These are phyloP conservation scores for Podila verticillata DNA, from an alignment of 192 early-diverging fungal genomes.

Conservation along the genomic window DNA sequence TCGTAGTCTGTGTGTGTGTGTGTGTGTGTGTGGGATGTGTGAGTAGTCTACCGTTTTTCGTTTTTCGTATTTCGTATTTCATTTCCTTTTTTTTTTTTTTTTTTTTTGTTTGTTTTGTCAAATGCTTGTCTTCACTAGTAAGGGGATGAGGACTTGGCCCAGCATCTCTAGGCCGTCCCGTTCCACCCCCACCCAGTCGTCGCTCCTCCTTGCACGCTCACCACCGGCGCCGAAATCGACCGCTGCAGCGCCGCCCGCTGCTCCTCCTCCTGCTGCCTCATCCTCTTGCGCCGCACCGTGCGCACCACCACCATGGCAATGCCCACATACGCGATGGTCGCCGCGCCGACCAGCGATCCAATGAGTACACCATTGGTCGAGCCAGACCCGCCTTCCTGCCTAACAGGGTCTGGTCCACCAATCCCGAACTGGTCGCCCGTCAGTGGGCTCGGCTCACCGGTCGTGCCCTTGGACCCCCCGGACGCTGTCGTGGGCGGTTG, in stretches of 20 bases:
- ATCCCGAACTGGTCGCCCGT: conserved; percentile 3
- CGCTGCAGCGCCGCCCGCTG: conserved; percentile 1
- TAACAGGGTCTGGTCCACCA: background rate
- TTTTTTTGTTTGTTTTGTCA: no score
- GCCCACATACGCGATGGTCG: conserved; percentile 30
- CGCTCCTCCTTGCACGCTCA: conserved; percentile 8
- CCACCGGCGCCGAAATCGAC: conserved; percentile 4
- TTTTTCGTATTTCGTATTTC: no score
- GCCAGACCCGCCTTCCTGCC: background rate
- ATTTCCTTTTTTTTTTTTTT: no score
- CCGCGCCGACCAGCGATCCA: conserved; percentile 29
- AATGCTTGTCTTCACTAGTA: no score
- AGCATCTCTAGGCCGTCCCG: background rate
- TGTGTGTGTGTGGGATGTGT: no score
- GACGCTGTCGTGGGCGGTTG: conserved; percentile 9
- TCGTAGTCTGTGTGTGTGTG: no score
- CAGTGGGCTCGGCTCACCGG: background rate
- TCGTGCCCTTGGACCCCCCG: background rate
- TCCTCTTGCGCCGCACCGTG: background rate
- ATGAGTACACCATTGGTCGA: conserved; percentile 19
- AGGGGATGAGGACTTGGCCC: no score
- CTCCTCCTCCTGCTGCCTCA: conserved; percentile 3
- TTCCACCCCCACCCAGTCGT: conserved; percentile 32
- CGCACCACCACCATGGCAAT: conserved; percentile 31
- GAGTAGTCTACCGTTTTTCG: no score